phyloP scores from a whole-genome alignment of 2,329 filamentous ascomycete genomes.

The Aspergillaceae sp. region DNA sequence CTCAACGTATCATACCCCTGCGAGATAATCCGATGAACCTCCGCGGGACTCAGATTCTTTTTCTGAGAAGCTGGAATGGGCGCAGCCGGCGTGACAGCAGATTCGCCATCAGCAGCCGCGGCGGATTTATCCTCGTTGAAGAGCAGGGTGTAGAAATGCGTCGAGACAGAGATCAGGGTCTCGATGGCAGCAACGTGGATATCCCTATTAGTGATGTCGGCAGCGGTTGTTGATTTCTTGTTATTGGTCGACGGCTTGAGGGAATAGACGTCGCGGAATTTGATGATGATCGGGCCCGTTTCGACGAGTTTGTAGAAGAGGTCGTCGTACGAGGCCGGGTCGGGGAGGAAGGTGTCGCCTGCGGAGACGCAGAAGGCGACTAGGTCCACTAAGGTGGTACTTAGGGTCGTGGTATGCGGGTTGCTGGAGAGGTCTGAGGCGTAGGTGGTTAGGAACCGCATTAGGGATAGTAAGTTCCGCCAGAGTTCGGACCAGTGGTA shows the following conservation, averaged over 20 bases:
- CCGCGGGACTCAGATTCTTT: conserved; percentile 67
- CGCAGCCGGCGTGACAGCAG: conserved; percentile 13
- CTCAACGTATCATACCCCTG: conserved; percentile 92
- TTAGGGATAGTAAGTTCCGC: conserved; percentile 74
- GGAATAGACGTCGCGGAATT: conserved; percentile 71
- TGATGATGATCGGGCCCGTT: conserved; percentile 69
- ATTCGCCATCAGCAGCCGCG: conserved; percentile 10
- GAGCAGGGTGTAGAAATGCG: conserved; percentile 80
- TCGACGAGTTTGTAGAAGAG: conserved; percentile 98
- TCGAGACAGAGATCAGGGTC: conserved; percentile 66
- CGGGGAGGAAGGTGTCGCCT: conserved; percentile 85
- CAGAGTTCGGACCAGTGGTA: conserved; percentile 98
- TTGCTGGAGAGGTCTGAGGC: conserved; percentile 63
- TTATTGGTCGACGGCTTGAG: conserved; percentile 20
- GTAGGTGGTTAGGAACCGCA: conserved; percentile 86
- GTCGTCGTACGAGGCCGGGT: conserved; percentile 82
- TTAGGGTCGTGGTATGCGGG: conserved; percentile 61
- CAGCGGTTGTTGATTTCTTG: conserved; percentile 5
- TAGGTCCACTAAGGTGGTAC: conserved; percentile 71
- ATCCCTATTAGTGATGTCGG: conserved; percentile 14
- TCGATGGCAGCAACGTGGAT: conserved; percentile 61
- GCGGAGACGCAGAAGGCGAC: conserved; percentile 74
- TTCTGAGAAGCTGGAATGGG: conserved; percentile 33
- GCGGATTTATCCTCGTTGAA: conserved; percentile 40
- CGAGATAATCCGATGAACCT: conserved; percentile 88